Conservation (phyloP, 2,329 filamentous ascomycete species). For the Incumbomyces lentus region DNA sequence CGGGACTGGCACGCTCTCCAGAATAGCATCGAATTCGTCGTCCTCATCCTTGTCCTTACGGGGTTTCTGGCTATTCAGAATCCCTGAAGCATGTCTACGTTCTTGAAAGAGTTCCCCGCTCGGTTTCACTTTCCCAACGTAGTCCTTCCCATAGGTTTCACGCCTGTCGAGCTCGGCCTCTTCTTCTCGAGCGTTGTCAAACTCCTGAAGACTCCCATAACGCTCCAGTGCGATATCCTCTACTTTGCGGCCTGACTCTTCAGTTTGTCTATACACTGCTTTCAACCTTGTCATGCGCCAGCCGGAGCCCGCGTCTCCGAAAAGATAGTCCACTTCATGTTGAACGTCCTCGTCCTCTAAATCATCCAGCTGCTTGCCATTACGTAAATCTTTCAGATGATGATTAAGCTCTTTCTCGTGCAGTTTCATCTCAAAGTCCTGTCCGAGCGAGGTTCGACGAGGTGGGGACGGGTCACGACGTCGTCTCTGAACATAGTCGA, state of each 20-base stretch:
- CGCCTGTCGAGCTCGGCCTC: constrained; percentile 79
- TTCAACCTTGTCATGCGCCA: constrained; percentile 97
- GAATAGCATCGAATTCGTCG: constrained; percentile 26
- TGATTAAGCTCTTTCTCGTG: constrained; percentile 75
- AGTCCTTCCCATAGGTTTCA: constrained; percentile 72
- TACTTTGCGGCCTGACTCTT: constrained; percentile 59
- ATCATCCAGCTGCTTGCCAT: constrained; percentile 40
- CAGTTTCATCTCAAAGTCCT: constrained; percentile 59
- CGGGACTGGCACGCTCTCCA: constrained; percentile 25
- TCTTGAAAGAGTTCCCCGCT: constrained; percentile 78
- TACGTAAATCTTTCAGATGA: constrained; percentile 51
- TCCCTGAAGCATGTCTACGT: constrained; percentile 52
- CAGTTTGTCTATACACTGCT: constrained; percentile 67
- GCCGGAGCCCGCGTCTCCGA: constrained; percentile 79
- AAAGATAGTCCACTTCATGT: constrained; percentile 64
- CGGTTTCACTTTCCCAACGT: constrained; percentile 75
- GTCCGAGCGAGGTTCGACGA: constrained; percentile 32
- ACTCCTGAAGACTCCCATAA: constrained; percentile 70
- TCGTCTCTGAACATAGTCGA: constrained; percentile 60
- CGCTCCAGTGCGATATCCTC: constrained; percentile 77
- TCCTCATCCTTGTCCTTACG: constrained; percentile 20
- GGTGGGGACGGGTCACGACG: constrained; percentile 40
- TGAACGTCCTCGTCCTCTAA: constrained; percentile 41
- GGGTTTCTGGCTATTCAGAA: constrained; percentile 17
- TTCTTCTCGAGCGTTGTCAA: constrained; percentile 89